Conservation (phyloP, 2,329 filamentous ascomycete genomes). For the Fusarium abutilonis region DNA sequence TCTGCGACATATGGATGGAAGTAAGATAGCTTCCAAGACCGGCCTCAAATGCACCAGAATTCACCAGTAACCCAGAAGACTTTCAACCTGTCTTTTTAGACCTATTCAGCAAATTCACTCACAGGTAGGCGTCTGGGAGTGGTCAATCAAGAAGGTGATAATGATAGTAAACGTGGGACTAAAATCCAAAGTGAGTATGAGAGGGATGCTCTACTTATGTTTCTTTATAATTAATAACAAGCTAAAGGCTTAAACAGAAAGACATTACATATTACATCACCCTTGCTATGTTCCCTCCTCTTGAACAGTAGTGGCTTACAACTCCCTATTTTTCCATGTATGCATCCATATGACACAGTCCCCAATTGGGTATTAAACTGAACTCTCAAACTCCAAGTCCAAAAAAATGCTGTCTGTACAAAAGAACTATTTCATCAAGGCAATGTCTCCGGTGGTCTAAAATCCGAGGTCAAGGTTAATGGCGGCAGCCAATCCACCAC, state of each 20-base stretch:
- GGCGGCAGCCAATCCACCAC: neutral
- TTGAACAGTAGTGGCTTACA: constrained; percentile 1
- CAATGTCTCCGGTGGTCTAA: constrained; percentile 5
- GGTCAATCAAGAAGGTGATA: too few relatives aligned
- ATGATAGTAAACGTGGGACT: too few relatives aligned
- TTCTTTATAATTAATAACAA: neutral
- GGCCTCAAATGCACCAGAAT: too few relatives aligned
- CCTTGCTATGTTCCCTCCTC: constrained; percentile 4
- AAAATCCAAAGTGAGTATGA: too few relatives aligned
- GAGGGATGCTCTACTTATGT: too few relatives aligned
- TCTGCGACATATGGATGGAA: too few relatives aligned
- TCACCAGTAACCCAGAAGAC: too few relatives aligned
- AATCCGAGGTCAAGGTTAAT: constrained; percentile 16
- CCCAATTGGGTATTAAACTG: constrained; percentile 32
- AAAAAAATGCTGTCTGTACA: constrained; percentile 31
- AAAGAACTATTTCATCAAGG: constrained; percentile 19
- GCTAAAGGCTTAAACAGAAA: constrained; percentile 7
- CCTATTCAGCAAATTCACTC: too few relatives aligned
- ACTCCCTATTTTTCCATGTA: constrained; percentile 14
- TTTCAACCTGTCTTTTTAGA: too few relatives aligned
- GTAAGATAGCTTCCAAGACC: too few relatives aligned
- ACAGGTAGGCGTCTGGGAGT: too few relatives aligned
- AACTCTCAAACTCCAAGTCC: constrained; percentile 29
- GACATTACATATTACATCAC: constrained; percentile 25
- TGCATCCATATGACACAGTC: constrained; percentile 18